Evolutionary conservation across 2,329 filamentous ascomycete genomes (phyloP).

Genomic region (Calonectria ilicicola): DNA sequence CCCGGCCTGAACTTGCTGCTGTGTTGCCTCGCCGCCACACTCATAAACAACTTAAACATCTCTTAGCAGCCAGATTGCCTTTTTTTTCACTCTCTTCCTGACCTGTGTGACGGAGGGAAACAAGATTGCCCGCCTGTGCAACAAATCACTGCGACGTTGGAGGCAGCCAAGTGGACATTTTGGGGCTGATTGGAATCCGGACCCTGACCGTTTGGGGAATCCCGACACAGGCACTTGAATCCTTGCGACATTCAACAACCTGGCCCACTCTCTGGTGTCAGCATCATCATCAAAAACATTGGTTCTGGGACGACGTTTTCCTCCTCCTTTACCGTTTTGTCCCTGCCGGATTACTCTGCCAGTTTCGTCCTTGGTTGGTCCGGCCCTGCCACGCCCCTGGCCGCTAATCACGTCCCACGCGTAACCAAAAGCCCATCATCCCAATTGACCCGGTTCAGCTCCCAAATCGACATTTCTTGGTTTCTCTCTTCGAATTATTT

Average conservation of each 20-base stretch:
- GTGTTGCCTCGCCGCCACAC: background rate
- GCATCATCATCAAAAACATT: conserved; percentile 3
- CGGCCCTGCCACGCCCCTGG: background rate
- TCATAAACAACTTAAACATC: conserved; percentile 5
- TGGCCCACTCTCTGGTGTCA: background rate
- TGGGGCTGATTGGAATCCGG: background rate
- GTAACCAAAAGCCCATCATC: background rate
- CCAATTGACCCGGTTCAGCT: conserved; percentile 8
- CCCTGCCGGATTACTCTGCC: background rate
- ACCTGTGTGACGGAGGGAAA: background rate
- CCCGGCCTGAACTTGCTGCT: background rate
- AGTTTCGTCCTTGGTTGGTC: background rate
- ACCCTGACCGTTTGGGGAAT: background rate
- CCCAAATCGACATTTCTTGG: background rate
- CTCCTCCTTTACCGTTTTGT: background rate
- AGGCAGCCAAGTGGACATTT: background rate
- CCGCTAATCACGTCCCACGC: background rate
- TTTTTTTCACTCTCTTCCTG: background rate
- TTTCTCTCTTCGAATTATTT: background rate
- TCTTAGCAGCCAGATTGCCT: background rate
- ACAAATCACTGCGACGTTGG: background rate
- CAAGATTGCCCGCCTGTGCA: background rate
- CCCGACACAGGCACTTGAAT: background rate
- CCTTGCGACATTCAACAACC: background rate
- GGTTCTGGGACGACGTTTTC: background rate